Evolutionary conservation across 2,329 filamentous ascomycete species (phyloP).

Genomic region (Thelonectria discophora): DNA sequence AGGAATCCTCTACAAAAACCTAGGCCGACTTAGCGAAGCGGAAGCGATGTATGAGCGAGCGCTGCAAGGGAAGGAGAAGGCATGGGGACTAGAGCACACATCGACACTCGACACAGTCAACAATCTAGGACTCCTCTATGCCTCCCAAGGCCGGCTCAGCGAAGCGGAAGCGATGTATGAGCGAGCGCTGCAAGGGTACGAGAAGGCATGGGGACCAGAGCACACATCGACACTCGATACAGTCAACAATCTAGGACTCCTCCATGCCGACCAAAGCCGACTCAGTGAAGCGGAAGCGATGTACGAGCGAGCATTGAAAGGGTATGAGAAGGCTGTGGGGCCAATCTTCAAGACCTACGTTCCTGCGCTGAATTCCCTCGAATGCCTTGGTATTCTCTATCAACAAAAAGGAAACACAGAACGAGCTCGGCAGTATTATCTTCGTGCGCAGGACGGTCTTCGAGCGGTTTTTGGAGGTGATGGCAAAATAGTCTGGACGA

Average conservation of each 20-base stretch:
- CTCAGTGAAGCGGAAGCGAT: constrained; percentile 36
- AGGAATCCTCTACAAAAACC: not conserved
- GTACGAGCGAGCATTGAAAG: not conserved
- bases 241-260: too few relatives aligned
- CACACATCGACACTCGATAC: too few relatives aligned
- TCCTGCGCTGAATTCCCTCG: constrained; percentile 2
- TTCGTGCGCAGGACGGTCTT: constrained; percentile 7
- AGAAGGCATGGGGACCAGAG: too few relatives aligned
- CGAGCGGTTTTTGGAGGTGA: constrained; percentile 3
- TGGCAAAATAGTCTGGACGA: not conserved
- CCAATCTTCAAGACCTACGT: constrained; percentile 10
- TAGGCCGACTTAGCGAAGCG: constrained; percentile 36
- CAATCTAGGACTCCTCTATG: too few relatives aligned
- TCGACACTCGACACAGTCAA: constrained; percentile 37
- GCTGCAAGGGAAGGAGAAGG: constrained; percentile 32
- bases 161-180: constrained; percentile 43
- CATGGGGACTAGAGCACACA: constrained; percentile 24
- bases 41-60: constrained; percentile 24
- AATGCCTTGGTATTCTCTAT: not conserved
- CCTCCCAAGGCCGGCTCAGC: constrained; percentile 33
- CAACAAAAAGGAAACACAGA: not conserved
- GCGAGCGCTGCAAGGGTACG: constrained; percentile 42
- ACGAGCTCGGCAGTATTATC: constrained; percentile 3
- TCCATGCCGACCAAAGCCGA: constrained; percentile 32
- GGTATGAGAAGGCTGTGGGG: not conserved